Evolutionary conservation across 208 protist species (phyloP).

Genomic region (Wallacemonas sp.): DNA sequence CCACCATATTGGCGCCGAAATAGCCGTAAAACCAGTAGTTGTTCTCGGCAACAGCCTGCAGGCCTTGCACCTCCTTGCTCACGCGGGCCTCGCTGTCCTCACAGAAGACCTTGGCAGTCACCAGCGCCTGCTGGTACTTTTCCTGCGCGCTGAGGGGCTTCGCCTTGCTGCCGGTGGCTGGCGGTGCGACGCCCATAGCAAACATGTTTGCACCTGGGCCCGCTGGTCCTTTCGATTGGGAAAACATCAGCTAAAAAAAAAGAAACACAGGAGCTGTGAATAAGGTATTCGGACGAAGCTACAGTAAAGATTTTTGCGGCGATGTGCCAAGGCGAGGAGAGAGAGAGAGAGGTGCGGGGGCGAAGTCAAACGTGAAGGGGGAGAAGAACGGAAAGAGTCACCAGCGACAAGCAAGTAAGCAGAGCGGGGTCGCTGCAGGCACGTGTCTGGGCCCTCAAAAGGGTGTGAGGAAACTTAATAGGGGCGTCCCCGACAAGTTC

Average conservation of each 20-base stretch:
- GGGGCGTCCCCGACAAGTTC: too few relatives aligned
- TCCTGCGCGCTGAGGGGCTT: constrained; percentile 58
- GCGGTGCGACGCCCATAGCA: background rate
- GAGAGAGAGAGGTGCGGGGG: background rate
- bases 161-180: background rate
- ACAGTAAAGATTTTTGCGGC: too few relatives aligned
- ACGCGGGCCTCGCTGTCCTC: constrained; percentile 68
- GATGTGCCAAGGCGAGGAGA: too few relatives aligned
- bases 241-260: constrained; percentile 35
- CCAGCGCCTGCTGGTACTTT: constrained; percentile 68
- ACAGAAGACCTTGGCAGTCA: constrained; percentile 74
- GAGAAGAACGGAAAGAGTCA: background rate
- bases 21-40: constrained; percentile 89
- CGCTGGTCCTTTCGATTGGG: constrained; percentile 19
- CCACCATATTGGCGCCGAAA: constrained; percentile 66
- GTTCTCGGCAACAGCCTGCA: constrained; percentile 65
- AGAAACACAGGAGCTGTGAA: background rate
- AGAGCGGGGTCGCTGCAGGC: too few relatives aligned
- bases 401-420: background rate
- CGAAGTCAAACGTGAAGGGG: background rate
- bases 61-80: constrained; percentile 51
- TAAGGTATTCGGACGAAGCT: too few relatives aligned
- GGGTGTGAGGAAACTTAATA: too few relatives aligned
- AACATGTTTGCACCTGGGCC: constrained; percentile 8
- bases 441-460: too few relatives aligned